phyloP scores from a whole-genome alignment of 2,329 filamentous ascomycete species.

The Alternaria ventricosa region DNA sequence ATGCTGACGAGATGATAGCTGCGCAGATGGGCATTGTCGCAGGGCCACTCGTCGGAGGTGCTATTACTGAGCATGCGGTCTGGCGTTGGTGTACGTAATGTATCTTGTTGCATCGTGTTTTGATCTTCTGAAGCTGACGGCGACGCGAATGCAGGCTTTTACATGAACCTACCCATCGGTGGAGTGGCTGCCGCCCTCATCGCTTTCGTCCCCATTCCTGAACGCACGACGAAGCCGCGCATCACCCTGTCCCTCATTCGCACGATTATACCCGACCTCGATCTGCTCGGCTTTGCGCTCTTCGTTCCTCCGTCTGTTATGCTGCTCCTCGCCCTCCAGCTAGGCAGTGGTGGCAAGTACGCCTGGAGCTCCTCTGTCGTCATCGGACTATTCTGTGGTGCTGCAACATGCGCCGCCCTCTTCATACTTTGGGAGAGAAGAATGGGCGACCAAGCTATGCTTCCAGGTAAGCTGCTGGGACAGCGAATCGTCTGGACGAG shows the following conservation, averaged over 20 bases:
- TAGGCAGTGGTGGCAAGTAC: constrained; percentile 42
- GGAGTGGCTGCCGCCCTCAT: constrained; percentile 40
- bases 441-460: constrained; percentile 47
- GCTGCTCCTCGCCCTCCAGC: constrained; percentile 50
- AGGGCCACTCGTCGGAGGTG: constrained; percentile 53
- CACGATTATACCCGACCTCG: constrained; percentile 41
- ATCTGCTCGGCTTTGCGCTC: constrained; percentile 46
- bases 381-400: constrained; percentile 47
- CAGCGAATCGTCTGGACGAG: constrained; percentile 42
- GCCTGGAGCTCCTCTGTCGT: constrained; percentile 44
- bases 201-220: constrained; percentile 40
- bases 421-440: constrained; percentile 48
- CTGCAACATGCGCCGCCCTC: constrained; percentile 32
- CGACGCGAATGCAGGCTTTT: constrained; percentile 39
- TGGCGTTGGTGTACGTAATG: constrained; percentile 51
- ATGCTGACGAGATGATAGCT: constrained; percentile 11
- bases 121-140: not conserved
- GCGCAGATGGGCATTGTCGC: constrained; percentile 45
- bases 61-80: constrained; percentile 46
- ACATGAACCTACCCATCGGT: constrained; percentile 51
- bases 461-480: constrained; percentile 45
- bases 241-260: constrained; percentile 27
- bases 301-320: constrained; percentile 44
- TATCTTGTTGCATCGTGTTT: not conserved
- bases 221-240: constrained; percentile 5